Conservation (phyloP, 176 grass and related monocot species). For the Carex parvula region DNA sequence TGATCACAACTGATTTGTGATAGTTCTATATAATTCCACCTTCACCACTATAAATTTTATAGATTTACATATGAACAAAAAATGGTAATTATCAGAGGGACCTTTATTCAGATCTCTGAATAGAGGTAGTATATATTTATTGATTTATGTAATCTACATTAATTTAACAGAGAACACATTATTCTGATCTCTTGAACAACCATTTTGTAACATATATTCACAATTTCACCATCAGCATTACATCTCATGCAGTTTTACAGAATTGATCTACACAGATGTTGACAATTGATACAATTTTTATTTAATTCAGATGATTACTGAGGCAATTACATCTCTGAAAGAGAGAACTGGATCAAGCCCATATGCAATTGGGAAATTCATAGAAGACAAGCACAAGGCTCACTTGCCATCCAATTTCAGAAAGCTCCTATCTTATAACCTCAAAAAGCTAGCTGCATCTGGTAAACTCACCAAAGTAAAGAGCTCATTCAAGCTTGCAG, state of each 20-base stretch:
- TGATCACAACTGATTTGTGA: background rate
- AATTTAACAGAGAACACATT: background rate
- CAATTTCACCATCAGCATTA: background rate
- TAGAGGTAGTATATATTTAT: background rate
- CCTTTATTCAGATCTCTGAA: background rate
- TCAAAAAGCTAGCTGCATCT: slow-evolving; percentile 54
- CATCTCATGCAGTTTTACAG: background rate
- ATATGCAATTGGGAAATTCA: slow-evolving; percentile 62
- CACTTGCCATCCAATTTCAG: slow-evolving; percentile 53
- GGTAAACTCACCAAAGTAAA: slow-evolving; percentile 67
- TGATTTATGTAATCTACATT: background rate
- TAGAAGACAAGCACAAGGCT: slow-evolving; percentile 58
- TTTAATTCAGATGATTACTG: slow-evolving; percentile 55
- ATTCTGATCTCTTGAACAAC: background rate
- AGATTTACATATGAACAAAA: background rate
- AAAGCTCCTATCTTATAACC: slow-evolving; percentile 43
- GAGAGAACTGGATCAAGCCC: slow-evolving; percentile 74
- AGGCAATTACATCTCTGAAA: slow-evolving; percentile 73
- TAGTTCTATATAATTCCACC: background rate
- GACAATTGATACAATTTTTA: background rate
- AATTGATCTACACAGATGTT: background rate
- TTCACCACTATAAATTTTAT: background rate
- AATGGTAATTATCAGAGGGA: background rate
- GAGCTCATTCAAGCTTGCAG: slow-evolving; percentile 67
- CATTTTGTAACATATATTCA: background rate